Evolutionary conservation across 768 basidiomycete genomes (phyloP).

Genomic region (Tylopilus vinaceipallidus): DNA sequence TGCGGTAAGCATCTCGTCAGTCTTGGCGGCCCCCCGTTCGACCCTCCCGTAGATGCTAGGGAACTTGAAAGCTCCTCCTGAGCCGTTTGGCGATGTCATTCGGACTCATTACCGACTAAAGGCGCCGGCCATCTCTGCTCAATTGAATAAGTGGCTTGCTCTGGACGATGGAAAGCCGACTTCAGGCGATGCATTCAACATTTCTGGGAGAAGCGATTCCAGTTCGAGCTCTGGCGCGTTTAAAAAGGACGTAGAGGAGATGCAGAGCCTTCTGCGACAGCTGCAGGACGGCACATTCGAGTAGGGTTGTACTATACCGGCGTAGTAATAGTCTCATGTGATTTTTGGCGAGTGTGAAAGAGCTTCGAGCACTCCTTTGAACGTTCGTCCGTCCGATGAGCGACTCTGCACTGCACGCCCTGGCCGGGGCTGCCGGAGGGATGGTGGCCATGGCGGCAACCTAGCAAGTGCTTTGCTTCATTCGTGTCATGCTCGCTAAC

Average conservation of each 20-base stretch:
- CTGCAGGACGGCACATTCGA: slow-evolving; percentile 35
- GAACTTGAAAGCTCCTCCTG: slow-evolving; percentile 76
- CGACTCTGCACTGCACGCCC: slow-evolving; percentile 82
- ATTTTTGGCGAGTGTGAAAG: slow-evolving; percentile 3
- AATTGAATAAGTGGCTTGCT: slow-evolving; percentile 77
- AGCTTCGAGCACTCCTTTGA: too few relatives aligned
- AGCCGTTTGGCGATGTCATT: slow-evolving; percentile 85
- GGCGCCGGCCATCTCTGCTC: slow-evolving; percentile 60
- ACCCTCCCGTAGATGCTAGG: slow-evolving; percentile 66
- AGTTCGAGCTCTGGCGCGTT: slow-evolving; percentile 57
- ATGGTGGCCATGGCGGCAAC: slow-evolving; percentile 89
- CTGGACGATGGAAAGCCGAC: slow-evolving; percentile 72
- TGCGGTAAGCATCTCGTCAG: slow-evolving; percentile 50
- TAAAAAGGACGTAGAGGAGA: slow-evolving; percentile 66
- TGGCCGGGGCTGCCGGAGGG: slow-evolving; percentile 89
- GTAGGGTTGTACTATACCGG: slow-evolving; percentile 1
- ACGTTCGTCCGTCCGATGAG: too few relatives aligned
- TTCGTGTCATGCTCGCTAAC: neutral
- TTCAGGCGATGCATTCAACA: slow-evolving; percentile 52
- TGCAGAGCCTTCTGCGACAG: slow-evolving; percentile 57
- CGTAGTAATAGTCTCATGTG: slow-evolving; percentile 22
- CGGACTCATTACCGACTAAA: slow-evolving; percentile 91
- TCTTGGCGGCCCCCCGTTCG: slow-evolving; percentile 5
- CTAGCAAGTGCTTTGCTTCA: slow-evolving; percentile 53
- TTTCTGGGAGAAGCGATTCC: slow-evolving; percentile 35